Base-by-base conservation (phyloP, 441 rosid species). In the Melastoma candidum region DNA sequence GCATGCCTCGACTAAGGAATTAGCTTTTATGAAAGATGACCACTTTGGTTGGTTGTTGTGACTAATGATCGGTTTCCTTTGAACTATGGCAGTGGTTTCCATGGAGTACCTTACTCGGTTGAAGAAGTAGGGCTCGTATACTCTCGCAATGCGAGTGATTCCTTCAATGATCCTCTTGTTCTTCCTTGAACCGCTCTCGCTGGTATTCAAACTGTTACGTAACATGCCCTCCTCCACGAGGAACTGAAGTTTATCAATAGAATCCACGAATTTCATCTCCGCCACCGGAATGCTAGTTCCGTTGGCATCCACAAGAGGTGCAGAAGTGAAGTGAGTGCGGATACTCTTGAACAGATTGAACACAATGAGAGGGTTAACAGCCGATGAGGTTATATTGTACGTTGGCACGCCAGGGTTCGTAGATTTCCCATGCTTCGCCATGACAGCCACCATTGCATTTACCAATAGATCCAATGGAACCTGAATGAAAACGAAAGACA, bases 401-500 rank as follows among this genome's bases (percentile, higher is more conserved):
- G 56, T 48, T 2, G 22, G 12, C 5, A 58, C 2, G 1, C 47
- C 46, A 2, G 49, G n/a, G 25, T 44, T 29, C 6, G 13, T 4
- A 0, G 26, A 29, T 7, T 2, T 54, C 7, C 66, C 69, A 10
- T 66, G 69, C 41, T 57, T 63, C 3, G 69, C 58, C 32, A 46
- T 57, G 11, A 59, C 62, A 14, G 51, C 57, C 2, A 69, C 13
- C 7, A 46, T 63, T 10, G 60, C 48, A 39, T 68, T 68, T 10
- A 48, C 60, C 1, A 57, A 64, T 53, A 63, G 11, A 44, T 60
- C 77, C 0, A 41, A 66, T 3, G 69, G 71, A 9, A 73, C 57
- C 74, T 73, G 17, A 4, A 46, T 49, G 29, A 26, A 52, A 8
- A 17, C 22, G 22, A 17, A 17, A 17, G 22, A 17, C 22, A 17